phyloP scores from a whole-genome alignment of 768 basidiomycete species.

The Lactifluus piperatus region DNA sequence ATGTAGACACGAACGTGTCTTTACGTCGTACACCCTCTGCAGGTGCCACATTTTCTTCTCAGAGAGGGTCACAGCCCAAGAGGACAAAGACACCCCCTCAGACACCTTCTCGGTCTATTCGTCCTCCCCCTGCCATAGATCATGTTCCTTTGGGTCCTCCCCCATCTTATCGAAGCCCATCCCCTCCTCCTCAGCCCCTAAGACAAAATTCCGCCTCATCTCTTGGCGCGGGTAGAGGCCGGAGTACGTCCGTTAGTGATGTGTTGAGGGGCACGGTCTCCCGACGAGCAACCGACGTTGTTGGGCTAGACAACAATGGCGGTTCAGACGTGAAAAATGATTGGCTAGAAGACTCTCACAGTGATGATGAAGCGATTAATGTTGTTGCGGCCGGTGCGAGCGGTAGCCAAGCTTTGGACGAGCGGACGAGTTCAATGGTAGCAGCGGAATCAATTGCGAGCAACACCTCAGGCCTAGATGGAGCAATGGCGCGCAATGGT shows the following conservation, averaged over 20 bases:
- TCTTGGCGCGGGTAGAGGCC: slow-evolving; percentile 37
- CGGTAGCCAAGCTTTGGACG: slow-evolving; percentile 74
- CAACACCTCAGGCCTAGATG: slow-evolving; percentile 6
- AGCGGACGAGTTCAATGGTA: slow-evolving; percentile 61
- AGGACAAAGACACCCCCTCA: slow-evolving; percentile 20
- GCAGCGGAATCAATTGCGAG: slow-evolving; percentile 27
- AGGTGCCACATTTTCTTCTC: neutral
- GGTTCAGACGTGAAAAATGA: slow-evolving; percentile 39
- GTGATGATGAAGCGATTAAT: slow-evolving; percentile 84
- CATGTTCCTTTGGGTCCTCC: slow-evolving; percentile 41
- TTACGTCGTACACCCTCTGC: slow-evolving; percentile 11
- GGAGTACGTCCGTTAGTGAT: slow-evolving; percentile 48
- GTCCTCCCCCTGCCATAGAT: slow-evolving; percentile 9
- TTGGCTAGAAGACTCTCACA: slow-evolving; percentile 58
- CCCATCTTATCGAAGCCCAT: slow-evolving; percentile 48
- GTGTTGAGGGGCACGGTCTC: slow-evolving; percentile 44
- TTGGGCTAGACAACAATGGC: slow-evolving; percentile 26
- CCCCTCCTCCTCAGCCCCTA: slow-evolving; percentile 30
- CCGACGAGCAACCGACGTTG: slow-evolving; percentile 28
- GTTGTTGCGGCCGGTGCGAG: slow-evolving; percentile 73
- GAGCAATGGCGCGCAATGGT: slow-evolving; percentile 2
- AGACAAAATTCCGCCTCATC: slow-evolving; percentile 36
- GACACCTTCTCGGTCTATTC: slow-evolving; percentile 9
- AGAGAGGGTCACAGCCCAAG: slow-evolving; percentile 11
- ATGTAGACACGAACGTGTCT: slow-evolving; percentile 11